A percentile compares a stretch with the other conserved stretches of the same genome.
Conservation (phyloP, 2,329 filamentous ascomycete species). For the Metarhizium humberi region DNA sequence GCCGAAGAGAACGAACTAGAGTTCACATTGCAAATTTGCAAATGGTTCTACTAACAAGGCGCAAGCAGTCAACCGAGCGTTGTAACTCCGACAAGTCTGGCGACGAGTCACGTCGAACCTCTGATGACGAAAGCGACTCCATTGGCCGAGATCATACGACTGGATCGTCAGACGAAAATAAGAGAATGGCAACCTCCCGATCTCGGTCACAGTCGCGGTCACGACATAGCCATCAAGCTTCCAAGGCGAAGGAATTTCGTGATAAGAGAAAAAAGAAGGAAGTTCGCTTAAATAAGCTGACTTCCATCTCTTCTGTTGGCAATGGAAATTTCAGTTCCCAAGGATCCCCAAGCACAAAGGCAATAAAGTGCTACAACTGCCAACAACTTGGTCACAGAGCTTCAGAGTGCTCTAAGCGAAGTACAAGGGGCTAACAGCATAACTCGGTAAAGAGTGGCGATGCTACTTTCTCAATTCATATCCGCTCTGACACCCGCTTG, state of each 20-base stretch:
- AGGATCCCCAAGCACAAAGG: conserved; percentile 12
- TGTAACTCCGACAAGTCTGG: neutral
- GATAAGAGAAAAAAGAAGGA: conserved; percentile 56
- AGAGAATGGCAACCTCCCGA: conserved; percentile 2
- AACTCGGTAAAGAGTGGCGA: neutral
- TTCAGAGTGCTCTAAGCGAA: conserved; percentile 39
- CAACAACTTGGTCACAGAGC: conserved; percentile 52
- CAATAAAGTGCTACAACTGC: conserved; percentile 48
- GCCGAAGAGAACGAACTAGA: neutral
- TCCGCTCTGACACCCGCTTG: neutral
- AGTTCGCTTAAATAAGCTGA: conserved; percentile 53
- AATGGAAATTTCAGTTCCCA: conserved; percentile 10
- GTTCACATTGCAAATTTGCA: neutral
- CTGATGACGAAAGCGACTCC: conserved; percentile 14
- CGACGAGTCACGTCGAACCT: conserved; percentile 11
- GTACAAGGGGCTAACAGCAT: neutral
- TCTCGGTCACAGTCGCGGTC: conserved; percentile 24
- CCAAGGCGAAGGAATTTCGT: conserved; percentile 38
- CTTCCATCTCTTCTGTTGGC: conserved; percentile 46
- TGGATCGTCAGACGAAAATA: conserved; percentile 15
- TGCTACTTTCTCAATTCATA: neutral
- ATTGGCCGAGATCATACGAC: conserved; percentile 16
- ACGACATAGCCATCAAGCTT: conserved; percentile 16
- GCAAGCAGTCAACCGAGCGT: neutral
- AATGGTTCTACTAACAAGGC: neutral